Base-by-base conservation (phyloP, 768 basidiomycete genomes). In the Neoboletus subvelutipes region DNA sequence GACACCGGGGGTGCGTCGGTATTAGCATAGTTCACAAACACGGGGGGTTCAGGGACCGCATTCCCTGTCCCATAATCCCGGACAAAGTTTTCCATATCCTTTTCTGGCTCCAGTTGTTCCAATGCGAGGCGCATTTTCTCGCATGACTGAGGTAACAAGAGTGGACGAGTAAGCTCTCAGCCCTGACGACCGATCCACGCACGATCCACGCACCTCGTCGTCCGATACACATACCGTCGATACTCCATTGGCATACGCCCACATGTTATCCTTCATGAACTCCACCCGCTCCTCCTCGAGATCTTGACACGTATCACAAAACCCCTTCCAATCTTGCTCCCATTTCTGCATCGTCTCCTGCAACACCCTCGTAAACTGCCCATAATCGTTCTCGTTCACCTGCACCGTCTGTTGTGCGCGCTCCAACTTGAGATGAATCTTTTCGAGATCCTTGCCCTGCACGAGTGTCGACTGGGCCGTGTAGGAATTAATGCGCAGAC, bases 211-310 rank as follows among this genome's bases (percentile, higher is more conserved):
- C 65, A 94, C 92, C 84, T 96, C 93, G 64, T 99, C 97, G 68
- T 98, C 97, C 12, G 86, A 77, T 18, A 99, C 95, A 64, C 97
- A 98, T 15, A 95, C 90, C 12, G 90, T 92, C 15, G 95, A 97
- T n/a, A 97, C 87, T 1, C 89, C 88, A 71, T 99, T 99, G 0
- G 97, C 94, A 70, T 92, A 98, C 8, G 85, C 83, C 96, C 97
- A 99, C 73, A 97, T 80, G 63, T 91, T 92, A 69, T 95, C 92
- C 75, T 96, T 98, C 77, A 90, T 86, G 69, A 96, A 92, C 58
- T 94, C 92, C 67, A 95, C 75, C n/a, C 97, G 83, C 56, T 94
- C 88, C 64, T 98, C 94, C 67, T 99, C 97, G 49, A 97, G 75
- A 75, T 99, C 97, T 73, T 99, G 97, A 59, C 92, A 92, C 43